Base-by-base conservation (phyloP, 805 yeast species). In the Candida stauntonica region DNA sequence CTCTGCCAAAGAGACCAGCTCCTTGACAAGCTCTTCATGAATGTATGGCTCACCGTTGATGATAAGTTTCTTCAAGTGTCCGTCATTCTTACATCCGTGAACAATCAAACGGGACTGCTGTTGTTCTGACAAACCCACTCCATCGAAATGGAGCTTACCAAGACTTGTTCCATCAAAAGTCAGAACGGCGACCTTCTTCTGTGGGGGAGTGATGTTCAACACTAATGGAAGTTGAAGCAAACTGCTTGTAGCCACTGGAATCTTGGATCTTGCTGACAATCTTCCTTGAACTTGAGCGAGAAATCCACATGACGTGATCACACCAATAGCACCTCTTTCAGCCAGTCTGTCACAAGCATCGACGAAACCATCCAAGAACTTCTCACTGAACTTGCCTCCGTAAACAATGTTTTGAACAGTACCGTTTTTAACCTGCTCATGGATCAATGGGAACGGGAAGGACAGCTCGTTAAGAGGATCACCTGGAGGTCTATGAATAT, bases 271-370 rank as follows among this genome's bases (percentile, higher is more conserved):
- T 2, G 42, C 43, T 3, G 54, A 45, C 7, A 61, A 23, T 14
- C 56, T 44, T 9, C 44, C 21, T 31, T 62, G 66, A 15, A 55
- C 45, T 28, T 57, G 60, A 2, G 64, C 62, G 4, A 62, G 47
- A 41, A 62, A 62, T 11, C 66, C 66, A 47, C 66, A 62, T 3
- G 65, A 58, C 5, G 66, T 60, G 17, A 59, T 54, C 12, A 59
- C 45, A 14, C 64, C 66, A 36, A 58, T 43, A 7, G 63, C 63
- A 8, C 67, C 67, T 29, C 53, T 50, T 1, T 48, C 46, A 12
- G 51, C 52, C 11, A 61, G 38, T n/a, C 39, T 45, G 14, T 49
- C 33, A 21, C 58, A 54, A 5, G 60, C 60, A 16, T 52, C 54
- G 20, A 52, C 51, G 44, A 57, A 59, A 2, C 37, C 33, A n/a